A percentile compares a stretch with the other conserved stretches of the same genome.
Conservation (phyloP, 441 rosid species). For the Croton laevigatus region DNA sequence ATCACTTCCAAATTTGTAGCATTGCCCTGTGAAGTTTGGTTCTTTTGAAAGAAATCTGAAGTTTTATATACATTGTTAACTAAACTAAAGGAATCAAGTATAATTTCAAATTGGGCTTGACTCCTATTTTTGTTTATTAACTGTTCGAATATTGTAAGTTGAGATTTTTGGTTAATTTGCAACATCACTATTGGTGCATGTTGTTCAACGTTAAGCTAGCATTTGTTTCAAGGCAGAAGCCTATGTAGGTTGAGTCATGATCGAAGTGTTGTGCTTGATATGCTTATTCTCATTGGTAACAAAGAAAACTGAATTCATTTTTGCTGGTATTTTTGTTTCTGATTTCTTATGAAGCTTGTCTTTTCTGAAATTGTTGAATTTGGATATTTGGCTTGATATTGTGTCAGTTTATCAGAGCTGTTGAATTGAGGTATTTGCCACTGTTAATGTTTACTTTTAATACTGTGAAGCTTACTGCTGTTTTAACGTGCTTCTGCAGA, state of each 20-base stretch:
- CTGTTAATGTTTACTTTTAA: not conserved
- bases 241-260: not conserved
- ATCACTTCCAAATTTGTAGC: not conserved
- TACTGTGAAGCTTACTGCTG: slow-evolving; percentile 5
- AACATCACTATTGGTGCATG: too few relatives aligned
- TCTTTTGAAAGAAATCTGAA: not conserved
- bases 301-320: too few relatives aligned
- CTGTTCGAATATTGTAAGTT: not conserved
- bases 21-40: not conserved
- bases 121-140: too few relatives aligned
- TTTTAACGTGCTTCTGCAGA: slow-evolving; percentile 1
- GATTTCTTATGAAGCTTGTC: not conserved
- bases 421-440: not conserved
- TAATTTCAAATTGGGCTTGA: not conserved
- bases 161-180: too few relatives aligned
- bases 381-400: not conserved
- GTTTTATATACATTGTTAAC: not conserved
- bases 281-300: not conserved
- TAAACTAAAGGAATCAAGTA: too few relatives aligned
- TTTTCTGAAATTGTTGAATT: not conserved
- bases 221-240: too few relatives aligned
- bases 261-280: not conserved
- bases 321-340: not conserved
- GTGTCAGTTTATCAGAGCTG: not conserved
- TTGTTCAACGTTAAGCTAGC: too few relatives aligned